Base-by-base conservation (phyloP, 1,284 basidiomycete genomes). In the Trametes versicolor region DNA sequence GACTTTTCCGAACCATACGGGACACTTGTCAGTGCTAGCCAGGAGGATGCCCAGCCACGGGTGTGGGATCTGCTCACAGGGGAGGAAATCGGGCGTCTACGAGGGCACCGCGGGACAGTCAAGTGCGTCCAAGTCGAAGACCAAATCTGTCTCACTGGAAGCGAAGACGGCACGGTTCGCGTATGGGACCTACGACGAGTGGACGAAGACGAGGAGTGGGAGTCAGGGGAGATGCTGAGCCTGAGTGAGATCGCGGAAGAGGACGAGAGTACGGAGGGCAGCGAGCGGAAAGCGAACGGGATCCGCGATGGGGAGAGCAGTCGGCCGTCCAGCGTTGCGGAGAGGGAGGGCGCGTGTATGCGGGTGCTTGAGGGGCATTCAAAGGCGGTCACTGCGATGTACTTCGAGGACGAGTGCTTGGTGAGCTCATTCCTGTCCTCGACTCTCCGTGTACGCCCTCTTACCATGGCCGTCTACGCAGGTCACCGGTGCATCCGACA, bases 1-100 rank as follows among this genome's bases (percentile, higher is more conserved):
- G 97, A 99, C 80, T 96, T 99, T 75, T 96, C 95, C 21, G 96
- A 98, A 75, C 97, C 97, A 12, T 99, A 99, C 73, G 97, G 96
- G 39, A 94, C 92, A 13, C 87, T 98, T 34, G 95, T 99, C 57
- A 95, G 90, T 52, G 91, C 95, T 0, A 91, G 94, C 0, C 88
- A 94, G 71, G 92, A 93, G 61, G 92, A 93, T 65, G 77, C 86
- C 25, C 88, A 92, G 66, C 91, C 91, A 6, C 87, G 90, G 4
- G 88, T 97, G n/a, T 97, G 95, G 95, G 95, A 97, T 77, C 80
- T 97, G 54, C 85, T 94, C 69, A 83, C 87, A 49, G 95, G 94
- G 17, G 87, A 90, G 60, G 91, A 95, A 75, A 87, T 96, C 48
- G 95, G 93, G 19, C 86, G 90, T 68, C 78, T 97, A 61, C 83